Base-by-base conservation (phyloP, 2,329 filamentous ascomycete genomes). In the Botrytis tulipae region DNA sequence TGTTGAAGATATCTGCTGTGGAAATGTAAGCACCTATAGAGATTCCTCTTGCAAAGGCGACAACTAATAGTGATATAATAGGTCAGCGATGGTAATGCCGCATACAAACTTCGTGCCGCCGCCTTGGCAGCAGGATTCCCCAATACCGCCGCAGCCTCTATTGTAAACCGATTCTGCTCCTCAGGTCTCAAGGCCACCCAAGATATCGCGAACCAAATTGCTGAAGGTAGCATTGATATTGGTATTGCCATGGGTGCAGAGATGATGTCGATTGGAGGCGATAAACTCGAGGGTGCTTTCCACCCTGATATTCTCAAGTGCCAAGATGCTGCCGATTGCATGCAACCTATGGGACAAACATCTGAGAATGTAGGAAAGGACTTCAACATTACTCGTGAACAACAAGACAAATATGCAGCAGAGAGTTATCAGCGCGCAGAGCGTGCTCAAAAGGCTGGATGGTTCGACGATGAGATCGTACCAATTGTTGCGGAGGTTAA, bases 281-380 rank as follows among this genome's bases (percentile, higher is more conserved):
- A 95, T 81, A 83, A 87, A 35, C 86, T 94, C 54, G 89, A 90
- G 62, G 83, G 89, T 76, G 91, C 92, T 6, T 96, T 98, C 83
- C 91, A 94, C 82, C 90, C 92, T 76, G 90, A 91, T 76, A 90
- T 98, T 74, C 85, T 93, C 85, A 78, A 85, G 87, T 80, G 92
- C 84, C 92, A 94, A 82, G 93, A 98, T 81, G 89, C 94, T 0
- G 83, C 83, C 65, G 95, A 98, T 84, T 96, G 94, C 87, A 89
- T 95, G 89, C 89, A 94, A 87, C 93, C 95, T 77, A 99, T 99
- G 96, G 96, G 96, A 35, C 97, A 97, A 89, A 99, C 96, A 4
- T 95, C 92, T 74, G 96, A 99, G 86, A 98, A 98, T 82, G 94
- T 99, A 42, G 94, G 92, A 79, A 90, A 90, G 67, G 96, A 98